These are phyloP conservation scores for Acorus calamus DNA, from an alignment of 106 monocot species.

Conservation along the genomic window DNA sequence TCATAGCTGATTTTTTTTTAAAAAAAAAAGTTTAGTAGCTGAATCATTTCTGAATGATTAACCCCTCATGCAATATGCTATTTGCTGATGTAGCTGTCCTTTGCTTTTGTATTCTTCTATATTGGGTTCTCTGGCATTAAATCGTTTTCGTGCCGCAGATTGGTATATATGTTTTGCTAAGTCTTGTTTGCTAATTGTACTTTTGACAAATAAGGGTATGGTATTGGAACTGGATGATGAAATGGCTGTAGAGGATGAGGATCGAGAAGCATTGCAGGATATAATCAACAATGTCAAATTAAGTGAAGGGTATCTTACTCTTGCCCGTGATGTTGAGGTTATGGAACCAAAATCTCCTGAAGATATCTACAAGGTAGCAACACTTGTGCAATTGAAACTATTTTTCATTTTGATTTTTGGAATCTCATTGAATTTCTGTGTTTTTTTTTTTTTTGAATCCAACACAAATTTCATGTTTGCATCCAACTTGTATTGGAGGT, in stretches of 20 bases:
- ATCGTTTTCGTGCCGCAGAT: too few species aligned
- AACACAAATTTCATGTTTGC: too few species aligned
- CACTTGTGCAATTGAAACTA: not conserved
- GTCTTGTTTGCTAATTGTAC: not conserved
- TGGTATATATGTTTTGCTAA: not conserved
- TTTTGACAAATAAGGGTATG: constrained; percentile 42
- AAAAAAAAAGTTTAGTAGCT: too few species aligned
- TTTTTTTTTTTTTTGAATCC: not conserved
- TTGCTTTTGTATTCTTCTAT: too few species aligned
- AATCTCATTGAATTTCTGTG: not conserved
- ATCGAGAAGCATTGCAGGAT: constrained; percentile 74
- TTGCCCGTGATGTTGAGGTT: constrained; percentile 98
- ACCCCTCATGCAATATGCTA: too few species aligned
- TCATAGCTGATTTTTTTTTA: too few species aligned
- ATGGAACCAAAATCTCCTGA: constrained; percentile 99
- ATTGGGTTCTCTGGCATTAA: too few species aligned
- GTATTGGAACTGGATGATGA: constrained; percentile 73
- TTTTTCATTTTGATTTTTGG: not conserved
- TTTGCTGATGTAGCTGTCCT: too few species aligned
- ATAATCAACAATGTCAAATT: constrained; percentile 78
- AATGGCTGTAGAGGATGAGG: constrained; percentile 63
- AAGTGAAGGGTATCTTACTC: constrained; percentile 94
- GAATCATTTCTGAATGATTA: too few species aligned
- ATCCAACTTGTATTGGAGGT: too few species aligned
- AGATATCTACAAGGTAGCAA: constrained; percentile 87